phyloP scores from a whole-genome alignment of 1,284 basidiomycete genomes.

The Amylostereum areolatum region DNA sequence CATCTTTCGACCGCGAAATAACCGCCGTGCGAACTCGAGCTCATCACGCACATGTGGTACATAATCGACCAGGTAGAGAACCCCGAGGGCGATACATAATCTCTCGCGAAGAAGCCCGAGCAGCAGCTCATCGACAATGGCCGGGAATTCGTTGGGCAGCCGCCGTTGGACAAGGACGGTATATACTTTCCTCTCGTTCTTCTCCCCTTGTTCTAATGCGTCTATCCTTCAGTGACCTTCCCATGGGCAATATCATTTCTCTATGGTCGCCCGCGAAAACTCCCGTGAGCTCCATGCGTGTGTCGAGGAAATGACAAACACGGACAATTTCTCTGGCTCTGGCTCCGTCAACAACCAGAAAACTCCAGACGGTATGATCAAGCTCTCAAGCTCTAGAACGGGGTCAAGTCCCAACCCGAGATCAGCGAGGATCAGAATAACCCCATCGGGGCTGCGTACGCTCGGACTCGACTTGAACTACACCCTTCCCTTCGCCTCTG shows the following conservation, averaged over 20 bases:
- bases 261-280: conserved; percentile 90
- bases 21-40: conserved; percentile 88
- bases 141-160: conserved; percentile 73
- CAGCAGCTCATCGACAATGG: conserved; percentile 96
- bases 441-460: too few species aligned
- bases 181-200: too few species aligned
- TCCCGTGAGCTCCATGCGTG: conserved; percentile 98
- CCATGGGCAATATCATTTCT: conserved; percentile 96
- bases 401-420: conserved; percentile 94
- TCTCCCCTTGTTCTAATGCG: conserved; percentile 7
- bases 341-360: too few species aligned
- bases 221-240: conserved; percentile 79
- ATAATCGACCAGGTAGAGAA: conserved; percentile 84
- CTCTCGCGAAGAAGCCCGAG: conserved; percentile 93
- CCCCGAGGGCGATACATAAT: conserved; percentile 85
- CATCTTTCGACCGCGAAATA: conserved; percentile 93
- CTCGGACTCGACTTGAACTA: too few species aligned
- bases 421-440: conserved; percentile 97
- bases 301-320: conserved; percentile 97
- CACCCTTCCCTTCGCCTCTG: too few species aligned
- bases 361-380: conserved; percentile 97
- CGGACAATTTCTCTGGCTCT: too few species aligned
- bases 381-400: conserved; percentile 93
- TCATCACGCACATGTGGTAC: conserved; percentile 94
- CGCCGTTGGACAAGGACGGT: conserved; percentile 93